These are phyloP conservation scores for Lasiodiplodia gonubiensis DNA, from an alignment of 2,329 filamentous ascomycete species.

Conservation along the genomic window DNA sequence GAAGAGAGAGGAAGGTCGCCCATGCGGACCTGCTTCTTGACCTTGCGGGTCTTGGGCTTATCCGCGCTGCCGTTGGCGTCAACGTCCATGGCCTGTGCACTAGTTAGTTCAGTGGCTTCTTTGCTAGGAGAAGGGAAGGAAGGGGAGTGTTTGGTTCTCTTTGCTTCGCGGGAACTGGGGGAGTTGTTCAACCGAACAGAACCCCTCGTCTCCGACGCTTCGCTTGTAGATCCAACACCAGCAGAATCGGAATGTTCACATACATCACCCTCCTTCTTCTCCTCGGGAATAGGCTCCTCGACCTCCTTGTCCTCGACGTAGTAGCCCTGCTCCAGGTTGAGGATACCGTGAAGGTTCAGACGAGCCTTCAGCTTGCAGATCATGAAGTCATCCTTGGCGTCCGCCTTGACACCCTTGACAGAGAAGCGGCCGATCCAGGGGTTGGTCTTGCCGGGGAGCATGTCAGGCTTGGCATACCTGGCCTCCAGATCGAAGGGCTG, in stretches of 20 bases:
- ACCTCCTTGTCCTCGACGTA: constrained; percentile 98
- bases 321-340: constrained; percentile 97
- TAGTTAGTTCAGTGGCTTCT: constrained; percentile 5
- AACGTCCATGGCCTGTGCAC: constrained; percentile 46
- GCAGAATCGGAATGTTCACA: constrained; percentile 34
- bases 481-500: constrained; percentile 96
- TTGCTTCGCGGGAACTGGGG: constrained; percentile 37
- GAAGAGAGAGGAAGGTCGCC: constrained; percentile 88
- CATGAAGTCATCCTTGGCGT: constrained; percentile 96
- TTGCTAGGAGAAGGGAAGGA: constrained; percentile 29
- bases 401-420: constrained; percentile 95
- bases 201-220: constrained; percentile 31
- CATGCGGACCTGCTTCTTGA: constrained; percentile 99
- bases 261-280: constrained; percentile 60
- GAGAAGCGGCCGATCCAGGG: constrained; percentile 98
- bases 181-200: constrained; percentile 15
- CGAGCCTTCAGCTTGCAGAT: constrained; percentile 99
- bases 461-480: constrained; percentile 84
- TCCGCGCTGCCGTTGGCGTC: constrained; percentile 43
- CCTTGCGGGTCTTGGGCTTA: constrained; percentile 84
- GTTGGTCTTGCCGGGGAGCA: constrained; percentile 85
- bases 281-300: constrained; percentile 84
- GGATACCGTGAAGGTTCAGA: constrained; percentile 92
- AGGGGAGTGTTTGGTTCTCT: constrained; percentile 39
- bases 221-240: constrained; percentile 2